A percentile compares a stretch with the other conserved stretches of the same genome.
These are phyloP conservation scores for Trichoderma sp. DNA, from an alignment of 2,329 filamentous ascomycete species.

Conservation along the genomic window DNA sequence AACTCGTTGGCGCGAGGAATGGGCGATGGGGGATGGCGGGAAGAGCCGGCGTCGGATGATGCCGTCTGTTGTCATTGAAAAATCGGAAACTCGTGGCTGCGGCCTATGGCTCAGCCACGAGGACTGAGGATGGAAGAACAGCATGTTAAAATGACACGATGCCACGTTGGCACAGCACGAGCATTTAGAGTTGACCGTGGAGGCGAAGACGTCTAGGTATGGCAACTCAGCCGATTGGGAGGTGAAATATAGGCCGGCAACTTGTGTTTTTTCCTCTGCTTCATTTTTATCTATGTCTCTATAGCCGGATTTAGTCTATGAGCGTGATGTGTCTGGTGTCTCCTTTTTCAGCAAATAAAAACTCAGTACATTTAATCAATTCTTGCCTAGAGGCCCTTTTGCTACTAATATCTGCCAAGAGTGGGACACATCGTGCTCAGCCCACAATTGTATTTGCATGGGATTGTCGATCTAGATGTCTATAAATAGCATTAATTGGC, in stretches of 20 bases:
- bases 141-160: constrained; percentile 13
- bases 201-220: constrained; percentile 11
- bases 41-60: neutral
- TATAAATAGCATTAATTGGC: neutral
- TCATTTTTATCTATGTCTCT: constrained; percentile 20
- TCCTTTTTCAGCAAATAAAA: constrained; percentile 16
- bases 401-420: neutral
- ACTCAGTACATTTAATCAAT: neutral
- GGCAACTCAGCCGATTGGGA: constrained; percentile 6
- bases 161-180: constrained; percentile 16
- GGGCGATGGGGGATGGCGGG: neutral
- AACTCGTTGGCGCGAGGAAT: constrained; percentile 1
- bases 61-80: neutral
- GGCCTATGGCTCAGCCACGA: neutral
- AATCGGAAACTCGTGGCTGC: neutral
- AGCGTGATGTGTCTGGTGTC: constrained; percentile 9
- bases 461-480: neutral
- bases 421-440: neutral
- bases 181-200: constrained; percentile 9
- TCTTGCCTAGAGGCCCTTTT: neutral
- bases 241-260: constrained; percentile 16
- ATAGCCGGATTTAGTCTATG: constrained; percentile 19
- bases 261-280: constrained; percentile 24
- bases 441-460: neutral
- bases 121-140: constrained; percentile 3